A percentile compares a stretch with the other conserved stretches of the same genome.
phyloP scores from a whole-genome alignment of 108 stramenopile genomes.

The Mayamaea pseudoterrestris region DNA sequence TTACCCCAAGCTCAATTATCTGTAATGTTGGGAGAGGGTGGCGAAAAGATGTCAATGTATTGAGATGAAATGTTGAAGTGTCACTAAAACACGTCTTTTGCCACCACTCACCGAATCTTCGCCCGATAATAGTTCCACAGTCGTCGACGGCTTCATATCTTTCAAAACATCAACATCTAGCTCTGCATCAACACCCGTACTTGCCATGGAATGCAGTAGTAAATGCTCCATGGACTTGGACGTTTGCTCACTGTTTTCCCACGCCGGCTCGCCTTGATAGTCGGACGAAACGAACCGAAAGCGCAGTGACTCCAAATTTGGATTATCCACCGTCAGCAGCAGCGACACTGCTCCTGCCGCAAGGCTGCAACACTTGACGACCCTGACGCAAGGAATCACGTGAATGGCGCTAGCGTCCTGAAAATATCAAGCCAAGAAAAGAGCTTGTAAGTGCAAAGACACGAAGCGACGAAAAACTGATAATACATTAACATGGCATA shows the following conservation, averaged over 20 bases:
- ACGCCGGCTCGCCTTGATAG: conserved; percentile 27
- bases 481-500: conserved; percentile 7
- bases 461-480: conserved; percentile 3
- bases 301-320: conserved; percentile 57
- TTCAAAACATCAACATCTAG: no score
- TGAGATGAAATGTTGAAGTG: no score
- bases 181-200: conserved; percentile 20
- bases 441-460: background rate
- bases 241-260: conserved; percentile 13
- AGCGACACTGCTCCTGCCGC: conserved; percentile 22
- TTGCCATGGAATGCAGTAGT: conserved; percentile 36
- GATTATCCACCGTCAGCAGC: conserved; percentile 61
- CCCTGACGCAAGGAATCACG: conserved; percentile 46
- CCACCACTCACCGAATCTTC: no score
- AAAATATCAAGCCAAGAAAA: conserved; percentile 10
- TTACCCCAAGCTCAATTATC: conserved; percentile 55
- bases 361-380: conserved; percentile 20
- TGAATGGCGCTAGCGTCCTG: conserved; percentile 77
- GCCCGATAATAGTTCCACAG: no score
- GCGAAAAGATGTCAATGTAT: conserved; percentile 49
- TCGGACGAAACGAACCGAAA: conserved; percentile 33
- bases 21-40: no score
- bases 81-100: no score
- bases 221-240: conserved; percentile 28
- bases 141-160: no score